Percentiles rank a stretch among this genome's conserved stretches.
These are phyloP conservation scores for Pythium sukuiense DNA, from an alignment of 352 stramenopile species.

Conservation along the genomic window DNA sequence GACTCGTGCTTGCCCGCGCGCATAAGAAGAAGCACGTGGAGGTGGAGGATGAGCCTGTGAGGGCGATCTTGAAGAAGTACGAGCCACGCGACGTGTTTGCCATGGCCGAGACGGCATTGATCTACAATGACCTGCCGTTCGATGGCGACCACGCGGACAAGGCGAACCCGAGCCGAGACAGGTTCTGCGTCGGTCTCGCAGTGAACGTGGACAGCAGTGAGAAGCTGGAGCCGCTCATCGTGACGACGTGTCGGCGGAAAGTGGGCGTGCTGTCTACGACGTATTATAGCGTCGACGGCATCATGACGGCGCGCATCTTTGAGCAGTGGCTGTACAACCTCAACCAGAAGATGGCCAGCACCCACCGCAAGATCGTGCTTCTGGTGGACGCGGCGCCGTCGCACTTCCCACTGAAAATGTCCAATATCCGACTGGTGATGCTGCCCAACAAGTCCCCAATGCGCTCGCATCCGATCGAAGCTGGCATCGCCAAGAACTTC, in stretches of 20 bases:
- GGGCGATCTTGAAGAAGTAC: constrained; percentile 9
- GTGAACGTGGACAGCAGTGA: constrained; percentile 26
- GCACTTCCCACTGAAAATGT: constrained; percentile 22
- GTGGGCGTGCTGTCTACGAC: constrained; percentile 11
- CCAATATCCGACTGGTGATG: constrained; percentile 16
- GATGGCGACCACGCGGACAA: not conserved
- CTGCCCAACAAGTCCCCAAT: not conserved
- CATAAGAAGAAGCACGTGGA: constrained; percentile 24
- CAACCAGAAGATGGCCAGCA: constrained; percentile 24
- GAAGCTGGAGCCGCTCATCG: constrained; percentile 20
- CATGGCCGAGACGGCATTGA: constrained; percentile 12
- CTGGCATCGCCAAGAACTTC: constrained; percentile 20
- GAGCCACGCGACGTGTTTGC: constrained; percentile 21
- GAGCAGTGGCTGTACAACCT: constrained; percentile 27
- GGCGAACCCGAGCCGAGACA: constrained; percentile 8
- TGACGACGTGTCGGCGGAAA: constrained; percentile 17
- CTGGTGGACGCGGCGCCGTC: constrained; percentile 12
- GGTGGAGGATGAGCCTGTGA: constrained; percentile 12
- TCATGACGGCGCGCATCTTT: constrained; percentile 25
- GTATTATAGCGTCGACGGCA: constrained; percentile 17
- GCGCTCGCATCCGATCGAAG: constrained; percentile 12
- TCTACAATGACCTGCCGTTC: constrained; percentile 25
- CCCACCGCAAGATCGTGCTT: constrained; percentile 15
- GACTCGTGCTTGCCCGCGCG: constrained; percentile 20
- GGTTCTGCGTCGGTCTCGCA: constrained; percentile 19